Evolutionary conservation across 257 asterid species (phyloP).

Genomic region (Ligustrum vulgare): DNA sequence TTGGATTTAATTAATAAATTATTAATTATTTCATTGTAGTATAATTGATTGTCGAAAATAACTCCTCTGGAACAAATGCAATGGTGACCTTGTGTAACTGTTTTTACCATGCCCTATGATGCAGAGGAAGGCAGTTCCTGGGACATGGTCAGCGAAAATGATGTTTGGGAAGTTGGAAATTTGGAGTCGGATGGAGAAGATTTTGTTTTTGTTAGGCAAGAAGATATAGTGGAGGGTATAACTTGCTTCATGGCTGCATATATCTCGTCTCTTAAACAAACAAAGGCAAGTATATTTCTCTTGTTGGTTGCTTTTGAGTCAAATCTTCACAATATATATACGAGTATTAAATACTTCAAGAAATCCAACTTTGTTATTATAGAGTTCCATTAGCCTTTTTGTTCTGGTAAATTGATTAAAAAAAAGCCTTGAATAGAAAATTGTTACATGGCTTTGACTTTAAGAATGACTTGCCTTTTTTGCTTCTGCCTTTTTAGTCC

Average conservation of each 20-base stretch:
- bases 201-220: conserved; percentile 89
- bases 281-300: conserved; percentile 56
- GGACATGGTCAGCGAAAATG: conserved; percentile 88
- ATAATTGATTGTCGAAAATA: neutral
- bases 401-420: neutral
- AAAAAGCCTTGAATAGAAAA: no score
- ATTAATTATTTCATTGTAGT: neutral
- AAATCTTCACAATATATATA: neutral
- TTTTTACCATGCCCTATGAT: conserved; percentile 19
- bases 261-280: conserved; percentile 79
- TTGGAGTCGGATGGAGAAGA: conserved; percentile 68
- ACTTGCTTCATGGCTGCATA: conserved; percentile 99
- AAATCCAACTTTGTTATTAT: conserved; percentile 3
- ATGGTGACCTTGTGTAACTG: conserved; percentile 2
- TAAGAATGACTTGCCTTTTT: neutral
- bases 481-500: neutral
- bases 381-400: neutral
- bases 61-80: neutral
- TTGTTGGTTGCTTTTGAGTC: neutral
- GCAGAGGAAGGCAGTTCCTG: conserved; percentile 87
- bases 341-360: conserved; percentile 9
- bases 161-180: conserved; percentile 80
- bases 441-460: neutral
- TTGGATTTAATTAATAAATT: neutral
- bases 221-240: conserved; percentile 94